These are phyloP conservation scores for Hura crepitans DNA, from an alignment of 441 rosid genomes.

Conservation along the genomic window DNA sequence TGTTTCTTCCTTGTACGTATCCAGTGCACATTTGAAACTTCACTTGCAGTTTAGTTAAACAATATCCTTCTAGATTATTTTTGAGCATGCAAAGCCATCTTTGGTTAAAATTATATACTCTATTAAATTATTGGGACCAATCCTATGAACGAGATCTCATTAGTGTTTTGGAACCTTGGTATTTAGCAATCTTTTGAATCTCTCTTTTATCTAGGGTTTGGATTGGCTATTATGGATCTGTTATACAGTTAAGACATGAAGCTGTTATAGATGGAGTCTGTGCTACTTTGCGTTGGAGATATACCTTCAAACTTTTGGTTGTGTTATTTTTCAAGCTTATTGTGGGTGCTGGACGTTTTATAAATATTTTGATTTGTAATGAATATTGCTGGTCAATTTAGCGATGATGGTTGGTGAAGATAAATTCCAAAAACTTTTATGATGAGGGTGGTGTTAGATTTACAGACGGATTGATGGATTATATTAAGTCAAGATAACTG, in stretches of 20 bases:
- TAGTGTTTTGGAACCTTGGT: not conserved
- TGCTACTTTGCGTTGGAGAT: not conserved
- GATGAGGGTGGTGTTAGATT: not conserved
- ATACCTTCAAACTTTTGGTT: not conserved
- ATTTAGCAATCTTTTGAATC: not conserved
- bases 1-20: slow-evolving; percentile 59
- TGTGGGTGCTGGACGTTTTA: not conserved
- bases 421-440: not conserved
- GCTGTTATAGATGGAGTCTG: no score
- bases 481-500: not conserved
- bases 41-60: not conserved
- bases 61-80: slow-evolving; percentile 5
- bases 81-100: not conserved
- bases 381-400: not conserved
- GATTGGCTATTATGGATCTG: not conserved
- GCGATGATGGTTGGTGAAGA: slow-evolving; percentile 9
- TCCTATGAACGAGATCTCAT: no score
- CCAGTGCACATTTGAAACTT: not conserved
- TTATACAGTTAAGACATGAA: not conserved
- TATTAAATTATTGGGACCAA: not conserved
- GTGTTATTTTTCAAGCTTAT: not conserved
- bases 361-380: not conserved
- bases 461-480: not conserved
- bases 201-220: slow-evolving; percentile 2
- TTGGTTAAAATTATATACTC: not conserved